Evolutionary conservation across 306 rosid species (phyloP), one percentile per base, ranked within the genome.

Genomic region (Hylodesmum podocarpum): DNA sequence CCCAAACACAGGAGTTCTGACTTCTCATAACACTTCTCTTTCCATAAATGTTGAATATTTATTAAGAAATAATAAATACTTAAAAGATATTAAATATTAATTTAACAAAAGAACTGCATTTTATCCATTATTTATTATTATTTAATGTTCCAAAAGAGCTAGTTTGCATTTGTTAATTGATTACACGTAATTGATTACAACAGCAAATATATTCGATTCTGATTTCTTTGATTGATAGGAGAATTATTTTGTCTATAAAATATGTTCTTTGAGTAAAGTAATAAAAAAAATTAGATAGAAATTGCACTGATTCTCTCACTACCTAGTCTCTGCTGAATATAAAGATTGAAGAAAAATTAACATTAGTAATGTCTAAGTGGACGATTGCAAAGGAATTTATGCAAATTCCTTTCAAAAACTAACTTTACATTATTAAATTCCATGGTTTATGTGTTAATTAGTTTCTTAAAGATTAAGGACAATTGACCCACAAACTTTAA

Each of bases 391-490:
- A 11, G 68, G 91, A 79, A 89, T 77, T 81, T 75, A 83, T 84
- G 86, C 93, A 78, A 75, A 75, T 83, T 81, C 85, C 72, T 77
- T 72, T 68, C 25, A 40, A 19, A 74, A 71, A 51, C 65, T 36
- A 31, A 54, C 76, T 80, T 82, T 71, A 46, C 36, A 77, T 59
- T 82, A 66, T 65, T 49, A 40, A 80, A 80, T 74, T 53, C 39
- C 70, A 66, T 62, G 66, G 67, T 47, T 73, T 63, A 29, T 29
- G 25, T 44, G 27, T 76, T 31, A 16, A 47, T 46, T 74, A 31
- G 49, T 68, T 72, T 51, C 72, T 49, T 57, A 21, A 55, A 47
- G 74, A 70, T 61, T 59, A 76, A 50, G 53, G 67, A 37, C 47
- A n/a, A n/a, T n/a, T 51, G 39, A 40, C 10, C 13, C 61, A 27